Conservation (phyloP, 495 filamentous ascomycete species). For the Patellaria atrata region DNA sequence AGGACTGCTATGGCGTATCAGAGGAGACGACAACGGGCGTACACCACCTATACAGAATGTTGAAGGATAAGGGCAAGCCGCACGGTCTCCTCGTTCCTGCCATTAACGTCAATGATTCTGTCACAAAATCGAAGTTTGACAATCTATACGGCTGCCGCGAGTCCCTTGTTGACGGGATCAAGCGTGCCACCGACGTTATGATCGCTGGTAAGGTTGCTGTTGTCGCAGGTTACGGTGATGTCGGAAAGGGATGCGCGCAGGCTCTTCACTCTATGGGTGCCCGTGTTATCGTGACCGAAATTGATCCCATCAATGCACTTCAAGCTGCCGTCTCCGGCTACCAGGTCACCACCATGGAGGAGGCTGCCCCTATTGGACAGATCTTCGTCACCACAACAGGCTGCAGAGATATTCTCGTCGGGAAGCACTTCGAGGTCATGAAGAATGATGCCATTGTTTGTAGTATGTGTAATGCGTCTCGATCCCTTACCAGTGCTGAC, state of each 20-base stretch:
- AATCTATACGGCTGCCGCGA: conserved; percentile 99
- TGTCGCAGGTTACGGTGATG: conserved; percentile 96
- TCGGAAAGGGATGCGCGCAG: conserved; percentile 96
- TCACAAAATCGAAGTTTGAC: conserved; percentile 99
- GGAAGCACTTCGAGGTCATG: conserved; percentile 90
- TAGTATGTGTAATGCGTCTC: conserved; percentile 47
- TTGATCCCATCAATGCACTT: conserved; percentile 99
- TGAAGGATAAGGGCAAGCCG: conserved; percentile 55
- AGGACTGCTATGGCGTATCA: conserved; percentile 94
- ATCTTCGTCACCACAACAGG: conserved; percentile 99
- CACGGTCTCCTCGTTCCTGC: conserved; percentile 68
- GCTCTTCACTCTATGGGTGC: conserved; percentile 95
- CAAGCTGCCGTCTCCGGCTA: conserved; percentile 95
- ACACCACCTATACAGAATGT: conserved; percentile 96
- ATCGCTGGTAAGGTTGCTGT: conserved; percentile 97
- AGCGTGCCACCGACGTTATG: conserved; percentile 99
- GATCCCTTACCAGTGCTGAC: not conserved
- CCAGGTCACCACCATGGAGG: conserved; percentile 95
- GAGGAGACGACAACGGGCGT: conserved; percentile 99
- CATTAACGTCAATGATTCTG: conserved; percentile 99
- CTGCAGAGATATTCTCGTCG: conserved; percentile 92
- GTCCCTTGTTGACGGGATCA: conserved; percentile 98
- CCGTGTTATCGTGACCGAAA: conserved; percentile 89
- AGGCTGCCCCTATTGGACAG: conserved; percentile 73
- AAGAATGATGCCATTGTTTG: conserved; percentile 98